These are phyloP conservation scores for Penicillium sp. DNA, from an alignment of 2,329 filamentous ascomycete genomes.

Conservation along the genomic window DNA sequence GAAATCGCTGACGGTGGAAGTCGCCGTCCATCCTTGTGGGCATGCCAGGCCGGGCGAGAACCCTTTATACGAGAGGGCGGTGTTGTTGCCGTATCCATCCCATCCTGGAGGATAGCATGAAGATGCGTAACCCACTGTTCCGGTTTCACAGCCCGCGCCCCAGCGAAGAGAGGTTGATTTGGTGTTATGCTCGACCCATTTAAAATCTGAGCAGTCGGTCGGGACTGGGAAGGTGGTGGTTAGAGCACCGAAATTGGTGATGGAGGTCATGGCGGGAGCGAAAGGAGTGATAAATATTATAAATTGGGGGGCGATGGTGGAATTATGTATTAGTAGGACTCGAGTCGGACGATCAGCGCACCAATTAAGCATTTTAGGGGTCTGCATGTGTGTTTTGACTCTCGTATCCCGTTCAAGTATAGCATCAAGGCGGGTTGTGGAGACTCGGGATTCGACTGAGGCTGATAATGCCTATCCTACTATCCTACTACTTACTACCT, in stretches of 20 bases:
- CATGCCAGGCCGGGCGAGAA: conserved; percentile 9
- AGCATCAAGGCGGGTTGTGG: too few relatives aligned
- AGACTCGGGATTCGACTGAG: too few relatives aligned
- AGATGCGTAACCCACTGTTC: conserved; percentile 5
- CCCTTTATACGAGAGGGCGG: conserved; percentile 7
- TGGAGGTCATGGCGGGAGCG: conserved; percentile 5
- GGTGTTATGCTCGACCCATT: conserved; percentile 8
- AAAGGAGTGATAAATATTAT: background rate
- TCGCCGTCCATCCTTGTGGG: conserved; percentile 5
- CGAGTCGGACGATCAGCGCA: too few relatives aligned
- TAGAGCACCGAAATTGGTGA: conserved; percentile 13
- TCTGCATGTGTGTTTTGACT: too few relatives aligned
- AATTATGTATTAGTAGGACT: too few relatives aligned
- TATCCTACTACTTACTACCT: too few relatives aligned
- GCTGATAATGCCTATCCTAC: too few relatives aligned
- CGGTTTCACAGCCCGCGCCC: conserved; percentile 7
- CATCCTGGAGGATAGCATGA: conserved; percentile 9
- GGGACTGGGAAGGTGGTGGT: conserved; percentile 7
- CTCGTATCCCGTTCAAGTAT: too few relatives aligned
- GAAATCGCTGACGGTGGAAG: background rate
- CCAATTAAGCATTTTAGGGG: too few relatives aligned
- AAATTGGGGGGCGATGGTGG: too few relatives aligned
- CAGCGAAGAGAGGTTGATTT: conserved; percentile 1
- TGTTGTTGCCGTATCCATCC: conserved; percentile 1
- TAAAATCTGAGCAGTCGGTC: background rate